Percentiles rank a stretch among this genome's conserved stretches.
Evolutionary conservation across 2,329 filamentous ascomycete species (phyloP).

Genomic region (Pyricularia sp.): DNA sequence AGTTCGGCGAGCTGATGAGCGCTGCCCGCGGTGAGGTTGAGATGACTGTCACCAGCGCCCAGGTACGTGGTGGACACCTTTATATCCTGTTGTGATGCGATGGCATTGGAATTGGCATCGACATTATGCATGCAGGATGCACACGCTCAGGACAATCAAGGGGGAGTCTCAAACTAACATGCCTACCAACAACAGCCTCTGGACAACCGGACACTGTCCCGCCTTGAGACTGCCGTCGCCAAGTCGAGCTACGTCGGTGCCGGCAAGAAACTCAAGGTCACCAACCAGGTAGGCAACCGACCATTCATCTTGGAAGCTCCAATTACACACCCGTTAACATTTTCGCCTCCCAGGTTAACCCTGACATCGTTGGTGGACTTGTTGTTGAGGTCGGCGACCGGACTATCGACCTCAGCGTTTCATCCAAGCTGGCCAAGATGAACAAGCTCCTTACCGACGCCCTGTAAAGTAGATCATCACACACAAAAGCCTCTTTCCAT

Average conservation of each 20-base stretch:
- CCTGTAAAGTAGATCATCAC: slow-evolving; percentile 58
- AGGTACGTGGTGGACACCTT: slow-evolving; percentile 43
- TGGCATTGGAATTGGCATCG: not conserved
- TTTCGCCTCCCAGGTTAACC: slow-evolving; percentile 60
- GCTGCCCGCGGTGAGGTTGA: slow-evolving; percentile 90
- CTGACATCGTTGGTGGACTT: slow-evolving; percentile 87
- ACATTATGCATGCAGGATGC: not conserved
- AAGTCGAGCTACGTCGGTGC: slow-evolving; percentile 83
- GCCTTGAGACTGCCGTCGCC: slow-evolving; percentile 77
- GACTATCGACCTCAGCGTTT: slow-evolving; percentile 95
- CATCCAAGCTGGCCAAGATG: slow-evolving; percentile 90
- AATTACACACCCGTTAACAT: not conserved
- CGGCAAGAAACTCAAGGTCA: slow-evolving; percentile 96
- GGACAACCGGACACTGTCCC: slow-evolving; percentile 75
- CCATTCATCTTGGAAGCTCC: slow-evolving; percentile 8
- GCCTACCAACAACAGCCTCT: slow-evolving; percentile 49
- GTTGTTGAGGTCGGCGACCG: slow-evolving; percentile 95
- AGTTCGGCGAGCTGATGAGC: slow-evolving; percentile 81
- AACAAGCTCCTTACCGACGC: slow-evolving; percentile 98
- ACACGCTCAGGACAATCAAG: not conserved
- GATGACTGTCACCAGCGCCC: slow-evolving; percentile 81
- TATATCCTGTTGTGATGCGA: slow-evolving; percentile 10
- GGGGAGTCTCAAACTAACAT: slow-evolving; percentile 14
- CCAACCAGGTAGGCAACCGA: slow-evolving; percentile 59
- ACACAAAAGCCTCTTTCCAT: not conserved